Evolutionary conservation across 1,284 basidiomycete species (phyloP).

Genomic region (Leccinum holopus): DNA sequence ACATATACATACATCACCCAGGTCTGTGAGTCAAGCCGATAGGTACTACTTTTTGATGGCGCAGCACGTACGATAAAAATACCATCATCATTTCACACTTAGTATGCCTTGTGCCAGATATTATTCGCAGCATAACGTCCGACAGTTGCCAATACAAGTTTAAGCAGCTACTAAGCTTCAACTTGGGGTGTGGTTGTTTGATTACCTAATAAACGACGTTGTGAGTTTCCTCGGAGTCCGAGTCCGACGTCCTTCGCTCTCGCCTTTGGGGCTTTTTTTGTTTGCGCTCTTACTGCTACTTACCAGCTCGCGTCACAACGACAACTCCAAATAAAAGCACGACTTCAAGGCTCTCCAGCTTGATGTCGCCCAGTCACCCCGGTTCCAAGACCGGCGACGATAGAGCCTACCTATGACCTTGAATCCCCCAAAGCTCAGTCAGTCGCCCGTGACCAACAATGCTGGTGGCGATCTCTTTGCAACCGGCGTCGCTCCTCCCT

Average conservation of each 20-base stretch:
- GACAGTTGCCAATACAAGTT: no score
- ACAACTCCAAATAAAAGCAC: constrained; percentile 63
- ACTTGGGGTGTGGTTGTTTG: neutral
- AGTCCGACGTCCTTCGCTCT: neutral
- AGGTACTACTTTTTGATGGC: constrained; percentile 33
- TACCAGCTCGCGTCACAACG: constrained; percentile 26
- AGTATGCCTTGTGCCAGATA: no score
- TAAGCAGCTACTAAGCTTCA: no score
- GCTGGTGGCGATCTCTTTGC: constrained; percentile 40
- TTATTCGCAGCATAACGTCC: no score
- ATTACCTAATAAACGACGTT: constrained; percentile 25
- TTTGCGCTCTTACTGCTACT: constrained; percentile 7
- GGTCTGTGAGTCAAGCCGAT: constrained; percentile 14
- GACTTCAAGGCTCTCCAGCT: constrained; percentile 78
- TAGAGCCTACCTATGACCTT: constrained; percentile 55
- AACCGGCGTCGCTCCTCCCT: constrained; percentile 38
- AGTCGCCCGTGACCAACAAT: constrained; percentile 42
- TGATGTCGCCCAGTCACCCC: constrained; percentile 47
- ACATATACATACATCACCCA: no score
- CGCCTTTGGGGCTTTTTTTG: neutral
- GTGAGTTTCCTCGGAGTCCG: constrained; percentile 15
- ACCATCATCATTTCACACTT: no score
- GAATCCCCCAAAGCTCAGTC: constrained; percentile 45
- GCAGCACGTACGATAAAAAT: no score
- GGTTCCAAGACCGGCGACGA: constrained; percentile 39